Evolutionary conservation across 495 filamentous ascomycete genomes (phyloP).

Genomic region (Friedmanniomyces simplex): DNA sequence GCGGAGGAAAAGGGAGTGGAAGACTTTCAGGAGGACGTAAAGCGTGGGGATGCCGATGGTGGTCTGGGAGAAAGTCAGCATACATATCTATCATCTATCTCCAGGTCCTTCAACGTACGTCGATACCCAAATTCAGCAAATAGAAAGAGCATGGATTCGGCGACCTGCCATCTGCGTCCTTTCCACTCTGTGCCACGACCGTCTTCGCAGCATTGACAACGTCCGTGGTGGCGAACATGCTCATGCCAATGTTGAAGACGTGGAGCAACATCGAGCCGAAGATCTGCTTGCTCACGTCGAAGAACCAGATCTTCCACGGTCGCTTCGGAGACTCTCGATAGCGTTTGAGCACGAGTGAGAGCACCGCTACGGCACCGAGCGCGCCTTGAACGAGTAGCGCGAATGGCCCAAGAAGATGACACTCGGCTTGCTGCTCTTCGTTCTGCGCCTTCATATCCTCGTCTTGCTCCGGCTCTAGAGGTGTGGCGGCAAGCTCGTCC

Average conservation of each 20-base stretch:
- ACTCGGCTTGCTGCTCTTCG: slow-evolving; percentile 50
- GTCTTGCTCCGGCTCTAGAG: not conserved
- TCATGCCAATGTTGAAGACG: slow-evolving; percentile 85
- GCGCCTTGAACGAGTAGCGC: slow-evolving; percentile 82
- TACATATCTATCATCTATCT: not conserved
- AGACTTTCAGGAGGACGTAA: slow-evolving; percentile 68
- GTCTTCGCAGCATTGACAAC: slow-evolving; percentile 33
- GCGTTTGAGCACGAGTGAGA: slow-evolving; percentile 84
- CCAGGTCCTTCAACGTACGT: slow-evolving; percentile 52
- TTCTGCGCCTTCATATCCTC: slow-evolving; percentile 16
- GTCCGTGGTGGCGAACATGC: slow-evolving; percentile 65
- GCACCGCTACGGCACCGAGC: slow-evolving; percentile 71
- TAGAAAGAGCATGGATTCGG: slow-evolving; percentile 98
- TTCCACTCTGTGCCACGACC: not conserved
- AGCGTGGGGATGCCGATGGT: slow-evolving; percentile 91
- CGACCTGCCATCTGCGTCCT: slow-evolving; percentile 1
- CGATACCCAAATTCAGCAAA: slow-evolving; percentile 82
- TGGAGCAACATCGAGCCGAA: slow-evolving; percentile 85
- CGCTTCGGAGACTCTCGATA: slow-evolving; percentile 86
- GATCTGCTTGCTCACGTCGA: slow-evolving; percentile 97
- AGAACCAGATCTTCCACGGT: slow-evolving; percentile 89
- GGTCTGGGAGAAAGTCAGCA: slow-evolving; percentile 45
- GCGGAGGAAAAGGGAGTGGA: slow-evolving; percentile 58
- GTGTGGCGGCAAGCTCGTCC: not conserved
- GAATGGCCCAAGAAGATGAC: slow-evolving; percentile 71